These are phyloP conservation scores for Sporothrix mexicana DNA, from an alignment of 2,329 filamentous ascomycete species.

Conservation along the genomic window DNA sequence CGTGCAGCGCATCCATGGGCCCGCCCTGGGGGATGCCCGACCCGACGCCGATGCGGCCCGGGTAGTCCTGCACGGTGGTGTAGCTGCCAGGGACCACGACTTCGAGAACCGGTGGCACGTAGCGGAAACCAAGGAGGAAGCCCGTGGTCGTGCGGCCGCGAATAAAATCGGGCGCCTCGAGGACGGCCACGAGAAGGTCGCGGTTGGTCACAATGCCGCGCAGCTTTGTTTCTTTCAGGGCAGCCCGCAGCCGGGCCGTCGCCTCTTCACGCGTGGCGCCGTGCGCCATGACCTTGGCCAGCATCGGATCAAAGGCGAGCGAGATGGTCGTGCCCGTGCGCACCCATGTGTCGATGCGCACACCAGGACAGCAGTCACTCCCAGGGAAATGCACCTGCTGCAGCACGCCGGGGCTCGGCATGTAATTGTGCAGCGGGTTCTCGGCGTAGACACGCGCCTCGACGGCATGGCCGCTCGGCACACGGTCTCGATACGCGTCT, in stretches of 20 bases:
- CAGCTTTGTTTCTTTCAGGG: neutral
- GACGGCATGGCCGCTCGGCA: conserved; percentile 35
- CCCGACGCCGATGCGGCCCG: conserved; percentile 61
- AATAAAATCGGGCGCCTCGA: conserved; percentile 53
- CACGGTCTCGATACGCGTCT: neutral
- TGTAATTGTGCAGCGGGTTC: conserved; percentile 63
- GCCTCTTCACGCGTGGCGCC: conserved; percentile 48
- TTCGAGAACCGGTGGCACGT: conserved; percentile 58
- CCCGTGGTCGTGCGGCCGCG: conserved; percentile 62
- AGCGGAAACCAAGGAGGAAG: conserved; percentile 57
- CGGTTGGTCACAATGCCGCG: conserved; percentile 62
- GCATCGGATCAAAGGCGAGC: conserved; percentile 55
- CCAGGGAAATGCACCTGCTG: conserved; percentile 63
- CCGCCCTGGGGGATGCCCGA: conserved; percentile 65
- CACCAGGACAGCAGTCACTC: conserved; percentile 48
- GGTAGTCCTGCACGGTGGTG: conserved; percentile 51
- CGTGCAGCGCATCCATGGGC: conserved; percentile 66
- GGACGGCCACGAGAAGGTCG: conserved; percentile 58
- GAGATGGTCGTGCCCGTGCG: conserved; percentile 62
- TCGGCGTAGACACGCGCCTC: conserved; percentile 52
- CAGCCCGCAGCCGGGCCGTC: conserved; percentile 49
- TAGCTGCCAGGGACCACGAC: conserved; percentile 36
- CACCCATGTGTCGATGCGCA: conserved; percentile 69
- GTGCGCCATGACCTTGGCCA: conserved; percentile 65
- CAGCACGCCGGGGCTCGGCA: conserved; percentile 63